These are phyloP conservation scores for Aspergillus ibericus DNA, from an alignment of 2,329 filamentous ascomycete genomes.

Conservation along the genomic window DNA sequence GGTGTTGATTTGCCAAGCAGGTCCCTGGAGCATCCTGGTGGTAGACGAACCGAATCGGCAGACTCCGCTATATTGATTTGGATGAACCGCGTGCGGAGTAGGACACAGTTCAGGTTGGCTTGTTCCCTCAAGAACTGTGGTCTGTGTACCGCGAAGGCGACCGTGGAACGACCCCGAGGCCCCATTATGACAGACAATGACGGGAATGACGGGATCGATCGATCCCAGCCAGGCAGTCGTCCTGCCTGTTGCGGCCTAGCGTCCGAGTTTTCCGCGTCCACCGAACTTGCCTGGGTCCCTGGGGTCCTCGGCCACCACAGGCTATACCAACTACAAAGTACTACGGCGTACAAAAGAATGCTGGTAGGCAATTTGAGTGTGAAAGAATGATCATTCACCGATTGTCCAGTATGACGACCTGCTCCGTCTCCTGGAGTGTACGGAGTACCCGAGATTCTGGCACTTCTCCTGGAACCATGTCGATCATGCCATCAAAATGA, in stretches of 20 bases:
- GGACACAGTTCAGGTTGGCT: too few species aligned
- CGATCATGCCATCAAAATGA: neutral
- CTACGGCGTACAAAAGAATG: too few species aligned
- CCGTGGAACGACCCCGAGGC: neutral
- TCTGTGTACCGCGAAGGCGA: neutral
- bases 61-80: too few species aligned
- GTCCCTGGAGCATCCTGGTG: too few species aligned
- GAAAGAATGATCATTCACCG: too few species aligned
- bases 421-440: neutral
- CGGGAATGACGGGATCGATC: neutral
- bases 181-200: neutral
- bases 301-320: neutral
- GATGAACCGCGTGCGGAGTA: too few species aligned
- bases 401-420: too few species aligned
- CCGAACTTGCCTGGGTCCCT: neutral
- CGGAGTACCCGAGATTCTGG: neutral
- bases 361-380: too few species aligned
- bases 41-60: too few species aligned
- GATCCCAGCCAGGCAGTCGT: neutral
- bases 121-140: too few species aligned
- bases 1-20: too few species aligned
- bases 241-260: neutral
- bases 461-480: neutral
- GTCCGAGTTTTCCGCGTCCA: neutral
- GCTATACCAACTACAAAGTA: neutral